Conservation (phyloP, 768 basidiomycete species). For the Tricholomella constricta region DNA sequence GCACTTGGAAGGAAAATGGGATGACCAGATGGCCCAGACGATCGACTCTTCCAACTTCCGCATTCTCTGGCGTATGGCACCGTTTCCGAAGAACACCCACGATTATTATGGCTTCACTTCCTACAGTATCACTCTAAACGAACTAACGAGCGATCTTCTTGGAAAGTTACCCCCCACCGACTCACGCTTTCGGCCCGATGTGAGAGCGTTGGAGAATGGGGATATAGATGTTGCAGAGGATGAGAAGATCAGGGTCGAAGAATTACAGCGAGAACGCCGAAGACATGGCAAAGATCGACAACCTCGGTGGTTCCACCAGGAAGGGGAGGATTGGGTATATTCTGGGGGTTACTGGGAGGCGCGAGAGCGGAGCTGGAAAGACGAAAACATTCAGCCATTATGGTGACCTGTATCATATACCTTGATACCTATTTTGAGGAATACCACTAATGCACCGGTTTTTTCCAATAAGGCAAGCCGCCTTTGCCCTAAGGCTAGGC, state of each 20-base stretch:
- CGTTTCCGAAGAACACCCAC: conserved; percentile 70
- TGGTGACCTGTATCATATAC: conserved; percentile 50
- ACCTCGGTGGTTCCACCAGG: conserved; percentile 78
- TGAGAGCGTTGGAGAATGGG: conserved; percentile 81
- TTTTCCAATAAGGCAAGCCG: conserved; percentile 3
- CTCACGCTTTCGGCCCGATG: conserved; percentile 80
- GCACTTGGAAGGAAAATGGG: conserved; percentile 88
- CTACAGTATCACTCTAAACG: conserved; percentile 80
- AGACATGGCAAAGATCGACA: conserved; percentile 55
- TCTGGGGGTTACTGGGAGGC: conserved; percentile 84
- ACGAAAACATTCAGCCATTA: conserved; percentile 46
- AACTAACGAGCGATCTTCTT: conserved; percentile 67
- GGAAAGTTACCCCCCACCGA: conserved; percentile 76
- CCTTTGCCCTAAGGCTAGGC: neutral
- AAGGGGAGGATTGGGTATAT: conserved; percentile 74
- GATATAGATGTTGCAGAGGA: conserved; percentile 68
- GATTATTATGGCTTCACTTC: conserved; percentile 84
- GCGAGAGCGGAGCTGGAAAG: conserved; percentile 65
- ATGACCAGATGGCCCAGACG: conserved; percentile 74
- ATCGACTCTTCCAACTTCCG: conserved; percentile 69
- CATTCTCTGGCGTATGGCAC: conserved; percentile 74
- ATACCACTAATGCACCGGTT: neutral
- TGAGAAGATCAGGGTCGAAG: conserved; percentile 74
- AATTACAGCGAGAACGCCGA: conserved; percentile 73
- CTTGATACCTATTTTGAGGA: neutral